phyloP scores from a whole-genome alignment of 257 asterid genomes.

The Anisodus tanguticus region DNA sequence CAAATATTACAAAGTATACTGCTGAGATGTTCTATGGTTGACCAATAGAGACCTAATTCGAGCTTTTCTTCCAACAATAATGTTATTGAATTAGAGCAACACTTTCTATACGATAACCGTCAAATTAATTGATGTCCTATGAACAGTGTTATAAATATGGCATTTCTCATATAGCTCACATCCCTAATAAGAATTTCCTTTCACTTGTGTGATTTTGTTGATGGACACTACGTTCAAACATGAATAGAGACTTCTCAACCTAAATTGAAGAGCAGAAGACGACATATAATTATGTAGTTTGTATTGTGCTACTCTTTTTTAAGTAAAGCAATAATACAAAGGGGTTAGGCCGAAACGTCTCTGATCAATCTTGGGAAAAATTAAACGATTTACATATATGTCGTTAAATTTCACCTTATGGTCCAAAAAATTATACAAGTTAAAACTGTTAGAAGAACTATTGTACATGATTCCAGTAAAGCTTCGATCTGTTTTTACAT shows the following conservation, averaged over 20 bases:
- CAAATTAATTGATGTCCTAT: constrained; percentile 31
- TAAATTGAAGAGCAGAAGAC: background rate
- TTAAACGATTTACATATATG: no score
- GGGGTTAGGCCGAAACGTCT: background rate
- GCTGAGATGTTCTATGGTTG: constrained; percentile 42
- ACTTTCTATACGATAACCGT: constrained; percentile 35
- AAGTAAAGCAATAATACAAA: background rate
- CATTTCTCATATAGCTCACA: background rate
- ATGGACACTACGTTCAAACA: background rate
- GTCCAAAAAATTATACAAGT: no score
- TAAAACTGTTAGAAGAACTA: no score
- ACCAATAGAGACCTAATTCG: constrained; percentile 44
- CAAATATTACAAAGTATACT: constrained; percentile 34
- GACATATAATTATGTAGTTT: no score
- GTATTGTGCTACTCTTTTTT: background rate
- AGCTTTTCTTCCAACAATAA: constrained; percentile 39
- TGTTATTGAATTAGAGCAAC: constrained; percentile 42
- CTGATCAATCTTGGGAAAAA: background rate
- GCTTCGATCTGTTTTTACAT: no score
- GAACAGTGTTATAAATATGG: constrained; percentile 33
- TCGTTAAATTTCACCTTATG: no score
- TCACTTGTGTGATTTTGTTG: background rate
- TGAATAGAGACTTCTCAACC: background rate
- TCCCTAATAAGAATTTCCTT: background rate
- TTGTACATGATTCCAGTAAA: no score